Base-by-base conservation (phyloP, 2,329 filamentous ascomycete genomes). In the Trichoderma sp. region DNA sequence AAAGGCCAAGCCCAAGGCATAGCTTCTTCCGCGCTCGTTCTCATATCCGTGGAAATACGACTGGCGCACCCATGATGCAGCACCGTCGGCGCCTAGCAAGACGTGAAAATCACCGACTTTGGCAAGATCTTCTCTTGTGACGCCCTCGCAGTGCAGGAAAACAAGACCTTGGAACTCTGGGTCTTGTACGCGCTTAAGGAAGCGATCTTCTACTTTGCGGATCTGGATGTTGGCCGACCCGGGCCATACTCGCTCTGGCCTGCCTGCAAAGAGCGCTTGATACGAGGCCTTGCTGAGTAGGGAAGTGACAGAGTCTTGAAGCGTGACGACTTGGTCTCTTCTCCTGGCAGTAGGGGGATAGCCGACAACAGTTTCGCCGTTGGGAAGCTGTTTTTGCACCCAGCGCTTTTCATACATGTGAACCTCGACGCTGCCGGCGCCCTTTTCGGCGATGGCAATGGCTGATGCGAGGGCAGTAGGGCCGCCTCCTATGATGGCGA, bases 201-300 rank as follows among this genome's bases (percentile, higher is more conserved):
- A 73, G 6, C 77, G 72, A 52, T 80, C 78, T 51, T 79, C 78
- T n/a, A 79, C 77, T 72, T 79, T 79, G 54, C 78, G 77, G 63
- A 80, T 79, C 69, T 79, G 78, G 26, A 80, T 77, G 60, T 80
- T 80, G 24, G 77, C 77, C 8, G 77, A 79, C 0, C 75, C 77
- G 5, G 78, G 78, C 78, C 78, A 80, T 0, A 80, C 78, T 1
- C 72, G 70, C 67, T 80, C 78, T 0, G 78, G 77, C 3, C 76
- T 72, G 0, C 76, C 77, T 2, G 74, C 74, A 56, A 78, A 78
- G 24, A 80, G 73, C 0, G 77, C 77, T 8, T 77, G 70, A 14
- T 68, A 75, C 3, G 77, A 75, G 3, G 51, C 68, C 14, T 73
- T 66, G 60, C 71, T 78, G 60, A 80, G 71, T 10, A 79, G 70